phyloP scores from a whole-genome alignment of 1,284 basidiomycete species.

The Sanghuangporus weigelae region DNA sequence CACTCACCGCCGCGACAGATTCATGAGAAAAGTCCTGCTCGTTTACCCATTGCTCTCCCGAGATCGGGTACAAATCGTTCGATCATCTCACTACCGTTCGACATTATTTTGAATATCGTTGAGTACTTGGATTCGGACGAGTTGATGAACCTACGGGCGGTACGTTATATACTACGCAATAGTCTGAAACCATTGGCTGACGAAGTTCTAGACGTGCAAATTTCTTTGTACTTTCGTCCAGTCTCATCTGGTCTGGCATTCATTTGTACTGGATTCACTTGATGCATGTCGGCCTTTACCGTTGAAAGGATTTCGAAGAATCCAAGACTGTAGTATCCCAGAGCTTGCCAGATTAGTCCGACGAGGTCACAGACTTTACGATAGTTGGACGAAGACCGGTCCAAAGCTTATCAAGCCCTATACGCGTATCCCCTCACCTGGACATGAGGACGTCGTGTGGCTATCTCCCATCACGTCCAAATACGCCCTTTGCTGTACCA shows the following conservation, averaged over 20 bases:
- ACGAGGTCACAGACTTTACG: constrained; percentile 53
- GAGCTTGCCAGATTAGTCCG: constrained; percentile 56
- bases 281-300: constrained; percentile 61
- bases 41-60: background rate
- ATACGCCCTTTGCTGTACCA: constrained; percentile 68
- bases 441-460: constrained; percentile 67
- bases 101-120: constrained; percentile 12
- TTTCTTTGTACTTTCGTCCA: constrained; percentile 51
- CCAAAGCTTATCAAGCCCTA: constrained; percentile 40
- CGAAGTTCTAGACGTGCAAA: constrained; percentile 46
- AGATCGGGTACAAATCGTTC: background rate
- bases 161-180: background rate
- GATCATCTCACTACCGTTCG: constrained; percentile 10
- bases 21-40: constrained; percentile 3
- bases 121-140: constrained; percentile 12
- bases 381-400: constrained; percentile 20
- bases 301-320: constrained; percentile 58
- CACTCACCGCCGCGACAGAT: background rate
- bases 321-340: constrained; percentile 54
- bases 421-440: constrained; percentile 56
- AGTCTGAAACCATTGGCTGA: background rate
- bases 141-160: background rate
- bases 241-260: constrained; percentile 60
- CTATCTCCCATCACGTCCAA: constrained; percentile 67
- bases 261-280: constrained; percentile 54